phyloP scores from a whole-genome alignment of 2,329 filamentous ascomycete genomes.

The Pseudopyrenochaeta lycopersici region DNA sequence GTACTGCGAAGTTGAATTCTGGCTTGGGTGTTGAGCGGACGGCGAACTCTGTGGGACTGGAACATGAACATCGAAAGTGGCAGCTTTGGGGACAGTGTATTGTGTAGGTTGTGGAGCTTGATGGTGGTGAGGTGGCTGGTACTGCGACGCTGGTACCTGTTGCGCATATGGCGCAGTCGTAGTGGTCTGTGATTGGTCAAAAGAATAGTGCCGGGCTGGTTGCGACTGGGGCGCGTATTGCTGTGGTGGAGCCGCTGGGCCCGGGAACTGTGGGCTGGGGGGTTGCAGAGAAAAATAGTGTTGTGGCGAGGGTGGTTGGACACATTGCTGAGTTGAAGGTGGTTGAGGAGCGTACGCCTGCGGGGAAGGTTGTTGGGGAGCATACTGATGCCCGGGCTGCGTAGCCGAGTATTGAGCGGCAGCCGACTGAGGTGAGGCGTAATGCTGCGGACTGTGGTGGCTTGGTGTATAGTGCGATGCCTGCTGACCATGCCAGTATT shows the following conservation, averaged over 20 bases:
- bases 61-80: conserved; percentile 33
- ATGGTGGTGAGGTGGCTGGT: conserved; percentile 29
- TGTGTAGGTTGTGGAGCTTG: conserved; percentile 33
- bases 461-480: conserved; percentile 34
- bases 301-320: conserved; percentile 36
- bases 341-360: conserved; percentile 23
- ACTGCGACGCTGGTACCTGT: conserved; percentile 22
- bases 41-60: conserved; percentile 26
- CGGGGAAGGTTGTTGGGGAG: conserved; percentile 27
- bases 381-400: conserved; percentile 29
- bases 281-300: conserved; percentile 32
- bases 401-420: conserved; percentile 33
- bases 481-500: conserved; percentile 43
- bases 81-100: conserved; percentile 34
- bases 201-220: conserved; percentile 27
- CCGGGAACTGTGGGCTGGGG: conserved; percentile 28
- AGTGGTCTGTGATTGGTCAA: conserved; percentile 23
- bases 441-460: conserved; percentile 37
- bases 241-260: conserved; percentile 23
- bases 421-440: conserved; percentile 28
- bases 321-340: conserved; percentile 26
- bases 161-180: conserved; percentile 29
- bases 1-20: conserved; percentile 25
- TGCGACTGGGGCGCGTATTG: conserved; percentile 32
- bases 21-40: conserved; percentile 21